phyloP scores from a whole-genome alignment of 306 rosid species.

The Fragaria nilgerrensis region DNA sequence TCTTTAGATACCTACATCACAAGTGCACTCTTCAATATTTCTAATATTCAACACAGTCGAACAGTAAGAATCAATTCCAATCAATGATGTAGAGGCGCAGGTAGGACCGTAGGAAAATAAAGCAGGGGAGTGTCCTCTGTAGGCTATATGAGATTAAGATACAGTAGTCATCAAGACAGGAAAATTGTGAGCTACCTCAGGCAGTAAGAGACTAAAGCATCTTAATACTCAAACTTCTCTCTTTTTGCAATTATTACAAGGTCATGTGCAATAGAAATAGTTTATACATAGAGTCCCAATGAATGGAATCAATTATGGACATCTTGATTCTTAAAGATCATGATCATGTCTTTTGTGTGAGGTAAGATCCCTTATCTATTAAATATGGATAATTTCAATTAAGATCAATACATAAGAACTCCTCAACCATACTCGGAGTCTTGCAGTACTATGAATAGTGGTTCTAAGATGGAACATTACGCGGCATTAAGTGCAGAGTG shows the following conservation, averaged over 20 bases:
- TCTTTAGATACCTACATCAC: constrained; percentile 74
- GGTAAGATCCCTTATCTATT: neutral
- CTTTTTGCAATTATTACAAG: neutral
- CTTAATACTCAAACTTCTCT: neutral
- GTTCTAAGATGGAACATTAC: neutral
- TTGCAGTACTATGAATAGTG: neutral
- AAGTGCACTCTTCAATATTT: neutral
- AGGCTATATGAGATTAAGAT: neutral
- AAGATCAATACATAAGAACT: neutral
- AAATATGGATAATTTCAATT: neutral
- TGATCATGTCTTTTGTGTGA: neutral
- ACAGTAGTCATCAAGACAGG: neutral
- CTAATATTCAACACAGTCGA: neutral
- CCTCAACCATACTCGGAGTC: neutral
- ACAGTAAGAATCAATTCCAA: neutral
- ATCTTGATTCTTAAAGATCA: neutral
- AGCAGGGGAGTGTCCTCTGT: neutral
- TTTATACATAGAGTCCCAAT: neutral
- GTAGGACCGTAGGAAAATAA: neutral
- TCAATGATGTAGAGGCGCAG: too few relatives aligned
- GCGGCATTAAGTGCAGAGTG: neutral
- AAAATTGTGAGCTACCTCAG: neutral
- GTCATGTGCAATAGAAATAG: neutral
- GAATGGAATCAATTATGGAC: neutral
- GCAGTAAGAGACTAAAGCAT: neutral